A percentile compares a stretch with the other conserved stretches of the same genome.
Conservation (phyloP, 2,329 filamentous ascomycete genomes). For the Atkinsonella hypoxylon region DNA sequence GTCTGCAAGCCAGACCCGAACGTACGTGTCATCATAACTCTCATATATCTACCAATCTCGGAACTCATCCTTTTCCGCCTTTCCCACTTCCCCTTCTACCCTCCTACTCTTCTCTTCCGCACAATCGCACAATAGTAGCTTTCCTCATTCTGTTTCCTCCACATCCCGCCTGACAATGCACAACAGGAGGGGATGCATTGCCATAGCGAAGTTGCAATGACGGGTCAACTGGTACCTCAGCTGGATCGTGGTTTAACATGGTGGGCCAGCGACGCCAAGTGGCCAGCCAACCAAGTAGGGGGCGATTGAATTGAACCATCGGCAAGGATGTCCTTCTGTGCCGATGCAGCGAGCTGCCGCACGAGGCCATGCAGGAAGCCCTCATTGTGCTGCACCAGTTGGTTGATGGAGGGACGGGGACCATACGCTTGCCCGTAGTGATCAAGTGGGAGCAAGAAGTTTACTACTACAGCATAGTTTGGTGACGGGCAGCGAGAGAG, state of each 20-base stretch:
- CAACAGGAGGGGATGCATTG: not conserved
- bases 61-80: too few relatives aligned
- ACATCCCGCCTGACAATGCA: not conserved
- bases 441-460: too few relatives aligned
- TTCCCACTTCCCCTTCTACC: not conserved
- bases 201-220: not conserved
- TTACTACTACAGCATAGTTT: too few relatives aligned
- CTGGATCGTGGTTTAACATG: not conserved
- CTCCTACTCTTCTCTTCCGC: too few relatives aligned
- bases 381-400: not conserved
- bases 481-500: too few relatives aligned
- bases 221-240: not conserved
- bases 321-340: not conserved
- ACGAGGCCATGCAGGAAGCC: not conserved
- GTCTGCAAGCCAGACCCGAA: too few relatives aligned
- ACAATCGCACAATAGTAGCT: not conserved
- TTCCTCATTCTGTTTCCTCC: not conserved
- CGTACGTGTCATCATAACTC: too few relatives aligned
- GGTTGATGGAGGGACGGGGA: too few relatives aligned
- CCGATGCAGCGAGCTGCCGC: not conserved
- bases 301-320: not conserved
- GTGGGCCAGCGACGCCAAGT: not conserved
- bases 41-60: too few relatives aligned
- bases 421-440: not conserved
- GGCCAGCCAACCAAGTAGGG: not conserved